Percentiles rank a stretch among this genome's conserved stretches.
These are phyloP conservation scores for Coprinopsis sp. DNA, from an alignment of 768 basidiomycete genomes.

Conservation along the genomic window DNA sequence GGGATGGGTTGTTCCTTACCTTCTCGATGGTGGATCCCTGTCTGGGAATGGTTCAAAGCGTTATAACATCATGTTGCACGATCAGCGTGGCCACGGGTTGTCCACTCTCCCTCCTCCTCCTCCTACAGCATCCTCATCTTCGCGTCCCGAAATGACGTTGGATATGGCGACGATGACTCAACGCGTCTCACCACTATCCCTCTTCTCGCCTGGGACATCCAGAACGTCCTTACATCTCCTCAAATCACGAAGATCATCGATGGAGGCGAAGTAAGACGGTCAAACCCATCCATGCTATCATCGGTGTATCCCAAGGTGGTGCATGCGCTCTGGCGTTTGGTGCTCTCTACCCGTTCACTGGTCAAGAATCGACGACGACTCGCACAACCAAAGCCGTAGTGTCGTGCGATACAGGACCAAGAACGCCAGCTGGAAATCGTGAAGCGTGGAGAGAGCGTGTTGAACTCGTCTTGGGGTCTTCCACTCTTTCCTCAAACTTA, in stretches of 20 bases:
- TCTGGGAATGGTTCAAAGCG: background rate
- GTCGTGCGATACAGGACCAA: slow-evolving; percentile 42
- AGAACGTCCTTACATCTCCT: slow-evolving; percentile 24
- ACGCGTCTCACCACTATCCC: slow-evolving; percentile 33
- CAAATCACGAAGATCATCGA: background rate
- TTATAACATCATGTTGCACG: slow-evolving; percentile 46
- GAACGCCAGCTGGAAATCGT: slow-evolving; percentile 40
- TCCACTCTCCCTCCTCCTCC: slow-evolving; percentile 30
- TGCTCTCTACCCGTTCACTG: no score
- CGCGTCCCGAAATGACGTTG: no score
- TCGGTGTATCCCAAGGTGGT: slow-evolving; percentile 53
- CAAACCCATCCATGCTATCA: slow-evolving; percentile 37
- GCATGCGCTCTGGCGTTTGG: slow-evolving; percentile 43
- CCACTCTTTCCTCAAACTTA: slow-evolving; percentile 12
- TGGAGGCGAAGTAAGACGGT: slow-evolving; percentile 17
- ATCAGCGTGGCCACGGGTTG: slow-evolving; percentile 47
- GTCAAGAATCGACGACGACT: no score
- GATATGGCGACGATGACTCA: slow-evolving; percentile 1
- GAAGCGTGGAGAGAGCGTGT: slow-evolving; percentile 47
- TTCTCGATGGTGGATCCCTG: slow-evolving; percentile 24
- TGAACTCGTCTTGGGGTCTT: slow-evolving; percentile 26
- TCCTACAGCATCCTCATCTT: no score
- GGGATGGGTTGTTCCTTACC: slow-evolving; percentile 37
- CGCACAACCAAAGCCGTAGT: slow-evolving; percentile 32
- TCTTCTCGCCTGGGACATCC: slow-evolving; percentile 41